Conservation (phyloP, 2,329 filamentous ascomycete genomes). For the Verticillium klebahnii region DNA sequence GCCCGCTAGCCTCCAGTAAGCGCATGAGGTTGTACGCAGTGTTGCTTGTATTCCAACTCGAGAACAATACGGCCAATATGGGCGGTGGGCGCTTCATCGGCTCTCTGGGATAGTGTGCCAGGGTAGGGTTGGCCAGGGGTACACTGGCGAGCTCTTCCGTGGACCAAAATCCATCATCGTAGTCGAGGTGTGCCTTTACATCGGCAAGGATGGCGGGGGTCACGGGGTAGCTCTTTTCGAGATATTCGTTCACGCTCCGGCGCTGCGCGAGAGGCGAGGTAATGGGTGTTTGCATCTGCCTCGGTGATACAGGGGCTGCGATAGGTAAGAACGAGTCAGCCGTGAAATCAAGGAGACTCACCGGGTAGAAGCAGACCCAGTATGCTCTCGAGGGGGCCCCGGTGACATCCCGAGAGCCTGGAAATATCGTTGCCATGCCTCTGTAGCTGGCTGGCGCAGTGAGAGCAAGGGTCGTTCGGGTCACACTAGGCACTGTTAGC, state of each 20-base stretch:
- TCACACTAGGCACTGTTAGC: slow-evolving; percentile 39
- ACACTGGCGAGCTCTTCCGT: slow-evolving; percentile 42
- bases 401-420: slow-evolving; percentile 46
- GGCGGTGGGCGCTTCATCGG: slow-evolving; percentile 39
- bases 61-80: slow-evolving; percentile 43
- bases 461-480: slow-evolving; percentile 41
- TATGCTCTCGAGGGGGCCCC: slow-evolving; percentile 40
- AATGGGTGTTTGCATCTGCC: slow-evolving; percentile 44
- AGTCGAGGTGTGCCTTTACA: slow-evolving; percentile 43
- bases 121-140: slow-evolving; percentile 31
- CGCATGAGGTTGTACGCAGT: slow-evolving; percentile 48
- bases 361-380: slow-evolving; percentile 34
- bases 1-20: slow-evolving; percentile 45
- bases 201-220: slow-evolving; percentile 33
- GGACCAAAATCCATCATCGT: slow-evolving; percentile 55
- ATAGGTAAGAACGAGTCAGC: not conserved
- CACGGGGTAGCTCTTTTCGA: slow-evolving; percentile 41
- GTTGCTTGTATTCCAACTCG: slow-evolving; percentile 45
- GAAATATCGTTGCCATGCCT: slow-evolving; percentile 40
- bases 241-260: slow-evolving; percentile 46
- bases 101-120: slow-evolving; percentile 33
- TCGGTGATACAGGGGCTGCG: slow-evolving; percentile 40
- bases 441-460: slow-evolving; percentile 34
- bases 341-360: not conserved
- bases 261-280: slow-evolving; percentile 45